Evolutionary conservation across 345 rosid species (phyloP).

Genomic region (Excoecaria agallocha): DNA sequence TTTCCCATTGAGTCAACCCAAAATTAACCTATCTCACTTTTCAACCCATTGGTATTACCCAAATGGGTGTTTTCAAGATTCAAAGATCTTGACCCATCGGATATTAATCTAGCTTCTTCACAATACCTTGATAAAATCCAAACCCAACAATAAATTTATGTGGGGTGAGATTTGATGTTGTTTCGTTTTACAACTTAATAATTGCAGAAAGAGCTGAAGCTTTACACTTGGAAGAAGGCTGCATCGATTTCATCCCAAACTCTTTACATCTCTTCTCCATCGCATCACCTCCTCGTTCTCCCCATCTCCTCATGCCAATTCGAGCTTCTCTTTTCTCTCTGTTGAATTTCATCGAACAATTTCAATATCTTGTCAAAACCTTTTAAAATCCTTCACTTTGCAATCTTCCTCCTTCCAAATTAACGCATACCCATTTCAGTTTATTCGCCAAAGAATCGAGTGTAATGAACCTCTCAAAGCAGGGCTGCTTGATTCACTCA

Average conservation of each 20-base stretch:
- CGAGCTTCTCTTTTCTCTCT: constrained; percentile 14
- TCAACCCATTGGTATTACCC: too few species aligned
- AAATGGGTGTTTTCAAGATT: too few species aligned
- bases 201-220: too few species aligned
- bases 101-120: too few species aligned
- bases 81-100: too few species aligned
- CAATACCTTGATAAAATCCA: too few species aligned
- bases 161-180: too few species aligned
- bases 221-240: constrained; percentile 27
- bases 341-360: constrained; percentile 54
- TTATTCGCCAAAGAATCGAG: constrained; percentile 13
- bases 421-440: constrained; percentile 23
- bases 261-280: constrained; percentile 2
- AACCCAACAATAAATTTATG: too few species aligned
- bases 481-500: constrained; percentile 40
- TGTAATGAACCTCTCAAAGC: constrained; percentile 20
- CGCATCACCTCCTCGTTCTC: background rate
- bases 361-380: constrained; percentile 16
- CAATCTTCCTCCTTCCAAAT: constrained; percentile 37
- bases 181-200: too few species aligned
- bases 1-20: too few species aligned
- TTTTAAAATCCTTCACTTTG: too few species aligned
- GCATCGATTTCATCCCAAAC: background rate
- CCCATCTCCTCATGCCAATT: background rate
- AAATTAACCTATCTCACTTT: too few species aligned